Percentiles rank a stretch among this genome's conserved stretches.
Evolutionary conservation across 371 early-diverging fungal species (phyloP).

Genomic region (Batrachochytrium dendrobatidis): DNA sequence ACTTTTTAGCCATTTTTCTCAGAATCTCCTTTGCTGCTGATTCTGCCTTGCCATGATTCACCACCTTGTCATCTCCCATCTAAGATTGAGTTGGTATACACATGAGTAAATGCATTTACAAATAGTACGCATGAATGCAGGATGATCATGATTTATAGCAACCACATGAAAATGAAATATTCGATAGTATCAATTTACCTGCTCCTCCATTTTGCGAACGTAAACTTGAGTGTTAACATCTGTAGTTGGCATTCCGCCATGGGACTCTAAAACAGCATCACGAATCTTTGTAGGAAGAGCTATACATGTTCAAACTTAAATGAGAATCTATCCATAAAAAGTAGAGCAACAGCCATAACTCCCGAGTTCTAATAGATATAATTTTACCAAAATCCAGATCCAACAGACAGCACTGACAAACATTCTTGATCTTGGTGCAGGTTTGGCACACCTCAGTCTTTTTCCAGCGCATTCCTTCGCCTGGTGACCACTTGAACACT

Average conservation of each 20-base stretch:
- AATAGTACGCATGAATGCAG: neutral
- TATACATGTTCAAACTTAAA: neutral
- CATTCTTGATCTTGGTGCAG: conserved; percentile 95
- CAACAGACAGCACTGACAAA: conserved; percentile 93
- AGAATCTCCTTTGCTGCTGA: conserved; percentile 75
- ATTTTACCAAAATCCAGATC: conserved; percentile 83
- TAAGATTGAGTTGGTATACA: no score
- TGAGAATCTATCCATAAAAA: neutral
- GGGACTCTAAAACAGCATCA: neutral
- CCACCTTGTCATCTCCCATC: conserved; percentile 44
- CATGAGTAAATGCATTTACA: neutral
- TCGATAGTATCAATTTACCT: neutral
- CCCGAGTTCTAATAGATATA: neutral
- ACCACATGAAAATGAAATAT: neutral
- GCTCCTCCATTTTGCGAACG: conserved; percentile 2
- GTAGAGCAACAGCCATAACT: neutral
- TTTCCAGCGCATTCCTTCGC: conserved; percentile 88
- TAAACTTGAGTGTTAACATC: neutral
- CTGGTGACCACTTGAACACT: conserved; percentile 95
- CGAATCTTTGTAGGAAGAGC: neutral
- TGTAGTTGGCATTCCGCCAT: neutral
- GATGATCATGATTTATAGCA: neutral
- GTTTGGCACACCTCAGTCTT: conserved; percentile 96
- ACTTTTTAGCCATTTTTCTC: conserved; percentile 55
- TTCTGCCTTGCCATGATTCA: conserved; percentile 67